Base-by-base conservation (phyloP, 1,139 yeast species). In the Pichia sp. region DNA sequence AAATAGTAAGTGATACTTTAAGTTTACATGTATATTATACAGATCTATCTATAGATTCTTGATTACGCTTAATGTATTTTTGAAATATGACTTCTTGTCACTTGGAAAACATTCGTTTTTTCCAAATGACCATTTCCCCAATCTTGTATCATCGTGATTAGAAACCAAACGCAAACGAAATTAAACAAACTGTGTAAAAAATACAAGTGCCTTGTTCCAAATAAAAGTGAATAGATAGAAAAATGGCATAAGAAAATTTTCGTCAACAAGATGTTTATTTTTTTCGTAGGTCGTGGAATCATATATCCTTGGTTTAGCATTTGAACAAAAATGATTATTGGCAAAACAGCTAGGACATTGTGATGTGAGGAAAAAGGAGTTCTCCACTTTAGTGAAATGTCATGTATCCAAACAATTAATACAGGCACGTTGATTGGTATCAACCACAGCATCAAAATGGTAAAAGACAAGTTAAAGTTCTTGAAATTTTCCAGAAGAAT, bases 281-380 rank as follows among this genome's bases (percentile, higher is more conserved):
- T 57, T 2, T 57, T 58, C 2, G 58, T 61, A 2, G 69, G 64
- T 19, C 54, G 58, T 7, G 62, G 54, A 42, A 69, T 53, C 51
- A 68, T 58, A 34, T 59, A 62, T 2, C 73, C 70, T 44, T 66
- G 64, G 31, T 69, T 72, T 60, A 81, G 76, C 42, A 72, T 65
- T 55, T 77, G 80, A 41, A 77, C 75, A 39, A 83, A 61, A 8
- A 79, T 58, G 13, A 85, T 71, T 1, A 83, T 78, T 0, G 93
- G 91, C 12, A 83, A 66, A 19, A 86, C 77, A 0, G 90, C 84
- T 53, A 85, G 66, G 47, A 84, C 70, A 62, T 85, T 85, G 64
- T 85, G 93, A 64, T 85, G 93, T 0, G 91, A 83, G 16, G 85
- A 80, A 60, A 86, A 85, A 22, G 91, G 87, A 0, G 90, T 85